phyloP scores from a whole-genome alignment of 2,329 filamentous ascomycete species.

The Thielaviopsis populi region DNA sequence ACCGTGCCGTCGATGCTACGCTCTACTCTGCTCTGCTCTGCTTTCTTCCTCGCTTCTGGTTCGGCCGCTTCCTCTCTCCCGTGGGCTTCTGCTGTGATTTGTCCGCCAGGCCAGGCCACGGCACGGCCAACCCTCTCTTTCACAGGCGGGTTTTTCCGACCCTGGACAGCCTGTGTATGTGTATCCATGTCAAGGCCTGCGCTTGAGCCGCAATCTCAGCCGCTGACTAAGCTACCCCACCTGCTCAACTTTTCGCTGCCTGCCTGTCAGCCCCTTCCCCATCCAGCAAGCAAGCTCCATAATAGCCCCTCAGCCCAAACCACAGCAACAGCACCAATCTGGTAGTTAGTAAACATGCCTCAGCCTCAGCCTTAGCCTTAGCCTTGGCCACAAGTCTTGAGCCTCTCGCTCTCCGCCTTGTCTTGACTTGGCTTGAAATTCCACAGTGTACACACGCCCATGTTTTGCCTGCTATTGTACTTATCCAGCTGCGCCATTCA shows the following conservation, averaged over 20 bases:
- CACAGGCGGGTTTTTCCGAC: conserved; percentile 19
- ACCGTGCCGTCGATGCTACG: background rate
- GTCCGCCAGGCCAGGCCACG: background rate
- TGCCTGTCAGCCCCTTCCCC: background rate
- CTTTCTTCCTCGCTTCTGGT: background rate
- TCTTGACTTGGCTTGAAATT: too few relatives aligned
- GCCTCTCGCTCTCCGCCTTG: background rate
- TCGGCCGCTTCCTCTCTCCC: background rate
- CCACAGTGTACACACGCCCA: background rate
- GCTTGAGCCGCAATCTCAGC: background rate
- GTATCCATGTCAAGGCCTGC: background rate
- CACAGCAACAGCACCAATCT: conserved; percentile 5
- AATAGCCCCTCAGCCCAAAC: background rate
- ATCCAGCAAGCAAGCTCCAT: background rate
- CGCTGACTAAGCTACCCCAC: conserved; percentile 1
- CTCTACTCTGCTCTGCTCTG: background rate
- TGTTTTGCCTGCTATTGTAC: background rate
- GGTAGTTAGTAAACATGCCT: background rate
- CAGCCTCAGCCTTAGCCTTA: background rate
- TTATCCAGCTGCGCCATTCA: background rate
- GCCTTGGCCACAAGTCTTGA: background rate
- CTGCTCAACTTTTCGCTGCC: background rate
- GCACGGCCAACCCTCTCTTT: conserved; percentile 10
- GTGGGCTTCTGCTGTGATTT: conserved; percentile 9
- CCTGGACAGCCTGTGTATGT: background rate